Evolutionary conservation across 495 filamentous ascomycete genomes (phyloP).

Genomic region (Cairneyella variabilis): DNA sequence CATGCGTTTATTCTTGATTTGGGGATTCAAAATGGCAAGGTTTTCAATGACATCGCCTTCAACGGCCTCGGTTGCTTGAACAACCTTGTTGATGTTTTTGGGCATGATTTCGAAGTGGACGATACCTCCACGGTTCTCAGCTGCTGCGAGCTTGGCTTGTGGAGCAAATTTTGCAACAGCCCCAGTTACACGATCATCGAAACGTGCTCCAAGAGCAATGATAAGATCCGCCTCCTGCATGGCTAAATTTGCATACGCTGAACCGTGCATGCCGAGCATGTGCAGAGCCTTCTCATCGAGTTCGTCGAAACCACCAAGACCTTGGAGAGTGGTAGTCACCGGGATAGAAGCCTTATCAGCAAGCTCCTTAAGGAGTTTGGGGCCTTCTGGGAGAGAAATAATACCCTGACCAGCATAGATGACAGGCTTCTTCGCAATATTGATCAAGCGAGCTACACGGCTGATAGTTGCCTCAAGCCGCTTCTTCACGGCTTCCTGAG

Average conservation of each 20-base stretch:
- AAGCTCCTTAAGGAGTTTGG: slow-evolving; percentile 62
- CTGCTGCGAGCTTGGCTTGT: slow-evolving; percentile 59
- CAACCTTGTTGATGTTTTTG: slow-evolving; percentile 86
- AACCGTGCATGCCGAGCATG: slow-evolving; percentile 83
- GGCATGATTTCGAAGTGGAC: slow-evolving; percentile 80
- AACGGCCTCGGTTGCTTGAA: slow-evolving; percentile 76
- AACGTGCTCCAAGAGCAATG: slow-evolving; percentile 70
- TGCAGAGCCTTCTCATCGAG: slow-evolving; percentile 72
- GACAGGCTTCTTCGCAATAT: slow-evolving; percentile 70
- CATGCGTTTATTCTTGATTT: slow-evolving; percentile 47
- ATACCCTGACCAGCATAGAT: slow-evolving; percentile 75
- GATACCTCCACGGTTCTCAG: slow-evolving; percentile 70
- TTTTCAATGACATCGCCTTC: slow-evolving; percentile 72
- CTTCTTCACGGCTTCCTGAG: slow-evolving; percentile 47
- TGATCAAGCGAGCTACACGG: slow-evolving; percentile 64
- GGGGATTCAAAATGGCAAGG: slow-evolving; percentile 67
- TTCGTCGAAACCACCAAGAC: slow-evolving; percentile 73
- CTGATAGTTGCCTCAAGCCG: slow-evolving; percentile 58
- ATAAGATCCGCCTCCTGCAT: slow-evolving; percentile 78
- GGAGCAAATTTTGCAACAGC: slow-evolving; percentile 65
- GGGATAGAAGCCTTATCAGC: slow-evolving; percentile 69
- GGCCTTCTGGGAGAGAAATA: slow-evolving; percentile 59
- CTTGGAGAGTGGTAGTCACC: slow-evolving; percentile 76
- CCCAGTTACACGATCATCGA: slow-evolving; percentile 74
- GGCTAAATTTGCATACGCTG: slow-evolving; percentile 73